Percentiles rank a stretch among this genome's conserved stretches.
These are phyloP conservation scores for Protea cynaroides DNA, from an alignment of 164 flowering plant species.

Conservation along the genomic window DNA sequence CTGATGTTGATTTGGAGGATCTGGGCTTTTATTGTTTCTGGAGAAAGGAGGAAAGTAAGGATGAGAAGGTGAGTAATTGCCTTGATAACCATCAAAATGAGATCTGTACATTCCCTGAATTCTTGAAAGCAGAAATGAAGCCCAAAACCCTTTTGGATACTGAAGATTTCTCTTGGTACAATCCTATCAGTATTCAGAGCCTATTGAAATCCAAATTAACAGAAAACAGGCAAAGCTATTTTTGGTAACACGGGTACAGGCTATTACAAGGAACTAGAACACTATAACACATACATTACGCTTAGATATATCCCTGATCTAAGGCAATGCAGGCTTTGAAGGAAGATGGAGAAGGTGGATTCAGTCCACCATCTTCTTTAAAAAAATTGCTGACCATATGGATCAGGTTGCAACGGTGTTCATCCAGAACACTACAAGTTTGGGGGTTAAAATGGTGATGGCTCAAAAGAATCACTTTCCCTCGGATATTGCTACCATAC, in stretches of 20 bases:
- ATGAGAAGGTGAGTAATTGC: no score
- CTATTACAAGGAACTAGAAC: slow-evolving; percentile 60
- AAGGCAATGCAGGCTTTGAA: slow-evolving; percentile 51
- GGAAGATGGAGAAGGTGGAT: slow-evolving; percentile 20
- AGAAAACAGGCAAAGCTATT: slow-evolving; percentile 31
- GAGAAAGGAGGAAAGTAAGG: no score
- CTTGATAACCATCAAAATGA: no score
- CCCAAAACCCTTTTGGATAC: not conserved
- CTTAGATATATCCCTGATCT: slow-evolving; percentile 64
- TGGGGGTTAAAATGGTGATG: slow-evolving; percentile 89
- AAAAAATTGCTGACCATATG: slow-evolving; percentile 67
- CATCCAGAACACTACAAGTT: slow-evolving; percentile 70
- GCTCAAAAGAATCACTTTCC: slow-evolving; percentile 73
- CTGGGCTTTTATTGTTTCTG: no score
- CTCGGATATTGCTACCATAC: slow-evolving; percentile 81
- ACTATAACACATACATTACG: slow-evolving; percentile 54
- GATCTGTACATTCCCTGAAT: no score
- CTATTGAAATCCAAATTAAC: slow-evolving; percentile 20
- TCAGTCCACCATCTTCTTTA: slow-evolving; percentile 25
- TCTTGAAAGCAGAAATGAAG: not conserved
- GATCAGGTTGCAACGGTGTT: slow-evolving; percentile 70
- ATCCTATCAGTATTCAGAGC: not conserved
- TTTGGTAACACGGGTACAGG: slow-evolving; percentile 77
- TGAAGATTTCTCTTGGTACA: not conserved
- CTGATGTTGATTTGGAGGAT: no score